Percentiles rank a stretch among this genome's conserved stretches.
These are phyloP conservation scores for Myxozyma nipponensis DNA, from an alignment of 805 yeast species.

Conservation along the genomic window DNA sequence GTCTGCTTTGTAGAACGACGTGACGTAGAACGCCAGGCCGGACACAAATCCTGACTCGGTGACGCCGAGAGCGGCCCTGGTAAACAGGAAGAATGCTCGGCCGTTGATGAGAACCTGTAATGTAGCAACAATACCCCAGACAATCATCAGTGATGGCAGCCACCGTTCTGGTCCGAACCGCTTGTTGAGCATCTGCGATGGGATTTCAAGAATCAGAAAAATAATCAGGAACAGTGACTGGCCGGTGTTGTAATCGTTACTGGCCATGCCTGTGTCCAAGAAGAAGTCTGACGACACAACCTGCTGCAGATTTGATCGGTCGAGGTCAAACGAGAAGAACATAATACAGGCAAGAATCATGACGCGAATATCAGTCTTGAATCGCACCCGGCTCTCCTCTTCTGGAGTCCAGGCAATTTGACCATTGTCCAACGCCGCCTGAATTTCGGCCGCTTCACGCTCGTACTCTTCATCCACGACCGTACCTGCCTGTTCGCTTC, in stretches of 20 bases:
- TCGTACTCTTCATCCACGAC: slow-evolving; percentile 14
- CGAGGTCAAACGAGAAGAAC: slow-evolving; percentile 56
- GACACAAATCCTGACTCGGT: slow-evolving; percentile 69
- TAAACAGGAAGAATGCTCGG: slow-evolving; percentile 39
- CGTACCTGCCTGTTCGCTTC: no score
- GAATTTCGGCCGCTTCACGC: slow-evolving; percentile 17
- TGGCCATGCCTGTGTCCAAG: slow-evolving; percentile 48
- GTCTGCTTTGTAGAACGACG: slow-evolving; percentile 57
- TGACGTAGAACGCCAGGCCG: slow-evolving; percentile 59
- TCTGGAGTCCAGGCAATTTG: slow-evolving; percentile 45
- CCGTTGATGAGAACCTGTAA: slow-evolving; percentile 47
- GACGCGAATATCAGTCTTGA: slow-evolving; percentile 54
- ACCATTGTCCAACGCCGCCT: slow-evolving; percentile 14
- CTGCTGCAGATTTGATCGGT: slow-evolving; percentile 52
- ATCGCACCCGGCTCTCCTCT: slow-evolving; percentile 48
- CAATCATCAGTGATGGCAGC: slow-evolving; percentile 49
- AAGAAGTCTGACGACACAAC: slow-evolving; percentile 54
- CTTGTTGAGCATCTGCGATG: slow-evolving; percentile 48
- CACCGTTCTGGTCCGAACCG: slow-evolving; percentile 58
- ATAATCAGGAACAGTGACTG: slow-evolving; percentile 53
- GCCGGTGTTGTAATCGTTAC: slow-evolving; percentile 55
- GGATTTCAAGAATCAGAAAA: slow-evolving; percentile 41
- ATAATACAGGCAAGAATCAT: slow-evolving; percentile 53
- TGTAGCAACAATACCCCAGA: slow-evolving; percentile 57
- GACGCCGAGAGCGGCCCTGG: slow-evolving; percentile 52